phyloP scores from a whole-genome alignment of 345 rosid genomes.

The Rhizophora apiculata region DNA sequence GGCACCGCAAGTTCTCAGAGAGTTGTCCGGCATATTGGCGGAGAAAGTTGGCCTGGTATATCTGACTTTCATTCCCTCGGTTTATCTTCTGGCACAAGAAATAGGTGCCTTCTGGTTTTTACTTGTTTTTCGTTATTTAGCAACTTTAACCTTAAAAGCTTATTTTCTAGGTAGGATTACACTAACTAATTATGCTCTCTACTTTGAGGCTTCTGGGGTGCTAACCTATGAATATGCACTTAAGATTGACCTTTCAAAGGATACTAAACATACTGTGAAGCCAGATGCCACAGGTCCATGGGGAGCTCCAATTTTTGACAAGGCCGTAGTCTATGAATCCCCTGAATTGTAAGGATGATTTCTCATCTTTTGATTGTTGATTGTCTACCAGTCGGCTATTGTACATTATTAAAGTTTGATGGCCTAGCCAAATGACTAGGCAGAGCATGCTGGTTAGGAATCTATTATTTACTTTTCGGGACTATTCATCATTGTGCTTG shows the following conservation, averaged over 20 bases:
- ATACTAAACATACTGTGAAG: slow-evolving; percentile 39
- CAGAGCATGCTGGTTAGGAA: no score
- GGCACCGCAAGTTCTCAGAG: slow-evolving; percentile 82
- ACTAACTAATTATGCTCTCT: slow-evolving; percentile 81
- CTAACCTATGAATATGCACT: slow-evolving; percentile 68
- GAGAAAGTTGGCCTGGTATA: slow-evolving; percentile 86
- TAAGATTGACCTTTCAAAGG: slow-evolving; percentile 72
- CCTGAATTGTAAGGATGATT: slow-evolving; percentile 44
- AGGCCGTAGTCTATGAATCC: slow-evolving; percentile 71
- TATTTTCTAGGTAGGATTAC: slow-evolving; percentile 74
- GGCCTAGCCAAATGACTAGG: no score
- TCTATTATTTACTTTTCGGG: no score
- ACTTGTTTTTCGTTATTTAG: no score
- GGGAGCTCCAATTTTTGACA: slow-evolving; percentile 96
- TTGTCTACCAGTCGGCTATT: no score
- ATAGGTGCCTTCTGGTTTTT: no score
- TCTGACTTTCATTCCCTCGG: no score
- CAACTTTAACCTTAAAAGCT: not conserved
- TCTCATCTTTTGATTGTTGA: no score
- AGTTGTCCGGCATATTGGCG: slow-evolving; percentile 79
- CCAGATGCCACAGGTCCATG: slow-evolving; percentile 91
- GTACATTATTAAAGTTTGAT: no score
- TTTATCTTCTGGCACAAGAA: no score
- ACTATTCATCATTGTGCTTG: not conserved
- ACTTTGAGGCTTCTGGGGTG: slow-evolving; percentile 49